Evolutionary conservation across 2,329 filamentous ascomycete species (phyloP).

Genomic region (Ploettnerulaceae sp.): DNA sequence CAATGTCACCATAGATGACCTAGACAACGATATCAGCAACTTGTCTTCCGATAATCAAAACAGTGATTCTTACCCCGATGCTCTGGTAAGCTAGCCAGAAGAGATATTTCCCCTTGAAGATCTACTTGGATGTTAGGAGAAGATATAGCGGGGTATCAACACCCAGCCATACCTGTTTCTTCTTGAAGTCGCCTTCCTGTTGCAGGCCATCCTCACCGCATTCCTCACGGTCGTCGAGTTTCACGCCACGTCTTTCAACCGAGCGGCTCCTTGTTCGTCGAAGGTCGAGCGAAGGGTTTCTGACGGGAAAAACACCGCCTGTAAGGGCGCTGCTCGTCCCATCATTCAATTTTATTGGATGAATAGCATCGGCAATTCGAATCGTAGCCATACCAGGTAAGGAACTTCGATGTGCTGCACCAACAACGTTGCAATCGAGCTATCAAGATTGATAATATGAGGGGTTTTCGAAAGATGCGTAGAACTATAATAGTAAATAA

Average conservation of each 20-base stretch:
- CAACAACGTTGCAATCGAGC: neutral
- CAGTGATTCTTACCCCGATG: constrained; percentile 40
- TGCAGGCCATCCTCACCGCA: constrained; percentile 13
- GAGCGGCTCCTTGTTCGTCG: constrained; percentile 9
- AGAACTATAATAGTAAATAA: neutral
- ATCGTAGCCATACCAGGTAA: constrained; percentile 11
- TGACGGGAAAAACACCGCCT: constrained; percentile 15
- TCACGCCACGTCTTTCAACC: constrained; percentile 7
- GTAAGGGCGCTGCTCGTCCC: constrained; percentile 4
- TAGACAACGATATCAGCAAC: neutral
- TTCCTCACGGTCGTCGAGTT: constrained; percentile 5
- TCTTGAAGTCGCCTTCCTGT: constrained; percentile 19
- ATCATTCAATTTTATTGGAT: constrained; percentile 9
- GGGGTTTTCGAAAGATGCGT: neutral
- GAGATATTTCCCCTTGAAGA: constrained; percentile 21
- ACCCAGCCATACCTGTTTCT: constrained; percentile 18
- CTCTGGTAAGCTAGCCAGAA: constrained; percentile 56
- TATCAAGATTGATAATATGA: neutral
- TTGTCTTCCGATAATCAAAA: neutral
- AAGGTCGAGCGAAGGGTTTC: constrained; percentile 9
- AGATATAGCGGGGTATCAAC: neutral
- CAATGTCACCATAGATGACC: constrained; percentile 64
- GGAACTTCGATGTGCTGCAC: neutral
- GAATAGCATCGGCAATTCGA: constrained; percentile 12
- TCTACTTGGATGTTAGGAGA: constrained; percentile 1